Conservation (phyloP, 768 basidiomycete genomes). For the Sporobolomyces phaffii region DNA sequence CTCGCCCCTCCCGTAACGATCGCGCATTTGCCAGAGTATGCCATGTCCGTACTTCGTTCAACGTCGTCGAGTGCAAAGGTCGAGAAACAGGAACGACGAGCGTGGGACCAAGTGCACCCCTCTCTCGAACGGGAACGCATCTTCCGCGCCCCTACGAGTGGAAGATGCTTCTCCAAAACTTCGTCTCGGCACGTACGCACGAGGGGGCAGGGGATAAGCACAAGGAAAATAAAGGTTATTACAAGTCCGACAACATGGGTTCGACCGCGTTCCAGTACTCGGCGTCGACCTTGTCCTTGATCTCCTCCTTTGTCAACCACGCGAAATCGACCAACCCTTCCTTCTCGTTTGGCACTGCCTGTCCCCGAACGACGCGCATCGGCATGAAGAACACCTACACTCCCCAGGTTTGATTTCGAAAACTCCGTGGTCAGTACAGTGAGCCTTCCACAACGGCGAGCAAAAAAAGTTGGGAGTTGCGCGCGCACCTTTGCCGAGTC, state of each 20-base stretch:
- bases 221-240: background rate
- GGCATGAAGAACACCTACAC: slow-evolving; percentile 86
- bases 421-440: no score
- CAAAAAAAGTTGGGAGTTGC: background rate
- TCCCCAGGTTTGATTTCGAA: no score
- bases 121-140: no score
- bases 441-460: background rate
- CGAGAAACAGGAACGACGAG: background rate
- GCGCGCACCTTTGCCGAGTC: slow-evolving; percentile 30
- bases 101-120: no score
- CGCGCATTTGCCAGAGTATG: slow-evolving; percentile 11
- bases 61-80: background rate
- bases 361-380: slow-evolving; percentile 84
- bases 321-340: slow-evolving; percentile 65
- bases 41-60: background rate
- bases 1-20: slow-evolving; percentile 30
- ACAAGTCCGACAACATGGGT: slow-evolving; percentile 70
- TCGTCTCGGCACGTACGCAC: no score
- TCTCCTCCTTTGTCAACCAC: slow-evolving; percentile 91
- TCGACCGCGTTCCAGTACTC: slow-evolving; percentile 71
- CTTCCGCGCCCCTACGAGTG: no score
- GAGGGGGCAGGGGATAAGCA: background rate
- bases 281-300: slow-evolving; percentile 60
- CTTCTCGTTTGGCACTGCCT: slow-evolving; percentile 59
- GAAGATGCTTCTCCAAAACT: no score